These are phyloP conservation scores for Cylindrotheca fusiformis DNA, from an alignment of 108 stramenopile genomes.

Conservation along the genomic window DNA sequence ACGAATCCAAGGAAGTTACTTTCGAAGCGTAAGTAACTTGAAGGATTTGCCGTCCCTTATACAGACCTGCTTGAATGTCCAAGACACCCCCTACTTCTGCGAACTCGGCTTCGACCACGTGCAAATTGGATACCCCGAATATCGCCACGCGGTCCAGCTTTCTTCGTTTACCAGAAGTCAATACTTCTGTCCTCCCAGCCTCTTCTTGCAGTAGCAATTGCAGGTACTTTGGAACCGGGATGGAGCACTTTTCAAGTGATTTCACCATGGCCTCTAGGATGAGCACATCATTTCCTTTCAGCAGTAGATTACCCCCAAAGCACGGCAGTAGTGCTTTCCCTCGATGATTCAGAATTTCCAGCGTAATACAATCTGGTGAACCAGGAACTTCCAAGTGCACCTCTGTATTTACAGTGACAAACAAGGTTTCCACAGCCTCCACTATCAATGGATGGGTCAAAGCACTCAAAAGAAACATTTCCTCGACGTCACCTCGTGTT, in stretches of 20 bases:
- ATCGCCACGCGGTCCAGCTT: constrained; percentile 3
- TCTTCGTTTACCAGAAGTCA: not conserved
- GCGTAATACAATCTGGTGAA: not conserved
- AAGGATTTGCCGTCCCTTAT: constrained; percentile 7
- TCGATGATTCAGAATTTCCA: constrained; percentile 6
- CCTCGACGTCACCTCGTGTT: constrained; percentile 2
- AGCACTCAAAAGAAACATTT: not conserved
- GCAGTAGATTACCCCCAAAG: constrained; percentile 4
- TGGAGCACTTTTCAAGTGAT: constrained; percentile 2
- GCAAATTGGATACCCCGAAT: constrained; percentile 10
- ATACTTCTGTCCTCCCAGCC: not conserved
- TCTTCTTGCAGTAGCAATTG: constrained; percentile 11
- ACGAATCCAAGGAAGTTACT: not conserved
- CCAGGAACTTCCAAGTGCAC: not conserved
- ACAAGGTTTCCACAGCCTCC: constrained; percentile 27
- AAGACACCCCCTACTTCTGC: constrained; percentile 22
- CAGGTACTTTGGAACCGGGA: constrained; percentile 16
- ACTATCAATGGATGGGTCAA: constrained; percentile 35
- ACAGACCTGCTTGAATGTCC: constrained; percentile 1
- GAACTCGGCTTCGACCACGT: constrained; percentile 19
- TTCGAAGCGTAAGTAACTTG: constrained; percentile 22
- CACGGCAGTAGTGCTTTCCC: constrained; percentile 1
- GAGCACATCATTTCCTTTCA: not conserved
- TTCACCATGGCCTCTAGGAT: constrained; percentile 1
- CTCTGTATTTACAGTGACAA: constrained; percentile 4